phyloP scores from a whole-genome alignment of 2,329 filamentous ascomycete genomes.

The Monosporascus sp. region DNA sequence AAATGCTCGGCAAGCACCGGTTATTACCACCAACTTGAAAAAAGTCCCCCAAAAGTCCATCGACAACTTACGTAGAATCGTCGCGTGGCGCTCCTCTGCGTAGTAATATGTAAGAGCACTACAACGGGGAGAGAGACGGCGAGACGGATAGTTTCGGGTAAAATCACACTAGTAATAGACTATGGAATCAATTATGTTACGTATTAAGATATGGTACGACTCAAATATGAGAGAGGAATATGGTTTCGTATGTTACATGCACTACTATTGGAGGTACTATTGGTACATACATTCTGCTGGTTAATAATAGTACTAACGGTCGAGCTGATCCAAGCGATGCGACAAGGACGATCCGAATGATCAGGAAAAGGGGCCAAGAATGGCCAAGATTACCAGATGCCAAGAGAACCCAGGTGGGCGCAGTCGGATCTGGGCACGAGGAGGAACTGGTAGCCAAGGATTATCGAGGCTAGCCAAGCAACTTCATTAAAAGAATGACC shows the following conservation, averaged over 20 bases:
- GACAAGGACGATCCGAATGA: not conserved
- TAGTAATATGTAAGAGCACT: no score
- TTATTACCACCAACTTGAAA: no score
- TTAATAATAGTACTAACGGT: not conserved
- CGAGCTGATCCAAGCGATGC: not conserved
- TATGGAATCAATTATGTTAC: not conserved
- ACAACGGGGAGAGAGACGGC: no score
- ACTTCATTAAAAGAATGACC: conserved; percentile 9
- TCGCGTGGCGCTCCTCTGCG: no score
- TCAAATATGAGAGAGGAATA: not conserved
- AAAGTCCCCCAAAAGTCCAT: no score
- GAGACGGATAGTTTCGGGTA: no score
- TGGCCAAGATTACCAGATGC: conserved; percentile 3
- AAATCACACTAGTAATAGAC: not conserved
- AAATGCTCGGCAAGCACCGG: not conserved
- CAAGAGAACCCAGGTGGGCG: conserved; percentile 17
- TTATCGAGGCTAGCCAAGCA: conserved; percentile 7
- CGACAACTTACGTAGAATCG: no score
- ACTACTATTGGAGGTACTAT: not conserved
- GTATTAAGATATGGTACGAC: not conserved
- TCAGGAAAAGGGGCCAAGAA: conserved; percentile 12
- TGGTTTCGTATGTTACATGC: not conserved
- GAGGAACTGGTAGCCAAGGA: conserved; percentile 19
- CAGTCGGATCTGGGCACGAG: conserved; percentile 23
- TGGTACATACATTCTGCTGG: not conserved